Percentiles rank a stretch among this genome's conserved stretches.
Evolutionary conservation across 495 filamentous ascomycete genomes (phyloP).

Genomic region (Emericellopsis terricola): DNA sequence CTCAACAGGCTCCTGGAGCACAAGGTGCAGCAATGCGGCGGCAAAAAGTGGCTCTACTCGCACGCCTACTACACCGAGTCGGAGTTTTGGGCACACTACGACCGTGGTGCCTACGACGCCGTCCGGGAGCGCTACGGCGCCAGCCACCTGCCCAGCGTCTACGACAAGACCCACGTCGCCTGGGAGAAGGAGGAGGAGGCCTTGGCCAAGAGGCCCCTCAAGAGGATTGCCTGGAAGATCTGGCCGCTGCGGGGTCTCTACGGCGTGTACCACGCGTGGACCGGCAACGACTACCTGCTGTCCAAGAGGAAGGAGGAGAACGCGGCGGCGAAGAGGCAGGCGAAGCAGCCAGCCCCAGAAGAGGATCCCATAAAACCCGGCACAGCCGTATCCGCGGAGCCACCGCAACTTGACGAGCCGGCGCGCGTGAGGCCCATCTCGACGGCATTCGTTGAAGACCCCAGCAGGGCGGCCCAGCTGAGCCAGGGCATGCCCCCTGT

Average conservation of each 20-base stretch:
- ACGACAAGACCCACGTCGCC: slow-evolving; percentile 33
- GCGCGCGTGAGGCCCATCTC: too few relatives aligned
- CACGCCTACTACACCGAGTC: slow-evolving; percentile 35
- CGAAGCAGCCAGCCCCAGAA: too few relatives aligned
- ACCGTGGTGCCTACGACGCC: slow-evolving; percentile 25
- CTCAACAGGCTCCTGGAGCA: slow-evolving; percentile 42
- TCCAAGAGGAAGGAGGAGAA: slow-evolving; percentile 1
- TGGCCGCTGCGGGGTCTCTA: slow-evolving; percentile 17
- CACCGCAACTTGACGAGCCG: too few relatives aligned
- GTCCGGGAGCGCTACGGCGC: slow-evolving; percentile 28
- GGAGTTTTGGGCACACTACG: slow-evolving; percentile 34
- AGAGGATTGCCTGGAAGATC: slow-evolving; percentile 7
- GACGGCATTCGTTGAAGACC: too few relatives aligned
- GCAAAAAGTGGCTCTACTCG: slow-evolving; percentile 35
- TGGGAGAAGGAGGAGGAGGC: slow-evolving; percentile 10
- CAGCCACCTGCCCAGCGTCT: slow-evolving; percentile 26
- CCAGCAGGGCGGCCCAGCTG: too few relatives aligned
- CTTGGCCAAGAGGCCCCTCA: slow-evolving; percentile 1
- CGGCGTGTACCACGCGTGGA: slow-evolving; percentile 10
- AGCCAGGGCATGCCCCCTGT: too few relatives aligned
- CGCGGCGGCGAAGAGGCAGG: neutral
- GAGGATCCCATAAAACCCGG: too few relatives aligned
- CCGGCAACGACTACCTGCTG: slow-evolving; percentile 14
- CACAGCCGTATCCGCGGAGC: too few relatives aligned
- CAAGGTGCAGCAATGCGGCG: slow-evolving; percentile 36